Evolutionary conservation across 345 rosid genomes (phyloP), one percentile per base, ranked within the genome.

Genomic region (Lumnitzera littorea): DNA sequence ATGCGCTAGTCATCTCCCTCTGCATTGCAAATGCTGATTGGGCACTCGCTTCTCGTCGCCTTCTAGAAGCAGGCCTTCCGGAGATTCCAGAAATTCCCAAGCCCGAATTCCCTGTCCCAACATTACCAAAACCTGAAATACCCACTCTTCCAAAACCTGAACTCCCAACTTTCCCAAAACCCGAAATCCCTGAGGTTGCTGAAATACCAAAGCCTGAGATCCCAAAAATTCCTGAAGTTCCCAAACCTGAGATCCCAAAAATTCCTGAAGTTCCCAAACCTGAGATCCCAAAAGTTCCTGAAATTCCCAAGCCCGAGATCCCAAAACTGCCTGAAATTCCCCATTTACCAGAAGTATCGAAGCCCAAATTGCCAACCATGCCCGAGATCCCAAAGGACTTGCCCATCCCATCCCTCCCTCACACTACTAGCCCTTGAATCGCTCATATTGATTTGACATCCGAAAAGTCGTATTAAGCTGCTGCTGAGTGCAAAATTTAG

Each of bases 371-470:
- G 43, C 65, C 68, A 1, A 20, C 53, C 48, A 17, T 62, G 2
- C 73, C 74, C 10, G 12, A 57, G 49, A 23, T 69, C 29, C 64
- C 77, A 7, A 48, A 56, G 13, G 75, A 61, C 17, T 27, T 48
- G 31, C 70, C 70, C 12, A 55, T 48, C 25, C 54, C 49, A 27
- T 50, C 57, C 4, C n/a, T 15, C 68, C 59, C 29, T 13, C 72
- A 23, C 14, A 47, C 11, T 11, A 60, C 27, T 8, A 41, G 51
- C 60, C 72, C 56, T 60, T 16, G 51, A 36, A 36, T 5, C 7
- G 43, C 43, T 10, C 29, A 15, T 23, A 9, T 36, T 7, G 1
- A 5, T 7, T 1, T 9, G 43, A 1, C 7, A 36, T 36, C 43
- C 7, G 7, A 36, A 36, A 9, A 36, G 43, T 36, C 1, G 43